A percentile compares a stretch with the other conserved stretches of the same genome.
Evolutionary conservation across 441 rosid species (phyloP).

Genomic region (Jatropha podagrica): DNA sequence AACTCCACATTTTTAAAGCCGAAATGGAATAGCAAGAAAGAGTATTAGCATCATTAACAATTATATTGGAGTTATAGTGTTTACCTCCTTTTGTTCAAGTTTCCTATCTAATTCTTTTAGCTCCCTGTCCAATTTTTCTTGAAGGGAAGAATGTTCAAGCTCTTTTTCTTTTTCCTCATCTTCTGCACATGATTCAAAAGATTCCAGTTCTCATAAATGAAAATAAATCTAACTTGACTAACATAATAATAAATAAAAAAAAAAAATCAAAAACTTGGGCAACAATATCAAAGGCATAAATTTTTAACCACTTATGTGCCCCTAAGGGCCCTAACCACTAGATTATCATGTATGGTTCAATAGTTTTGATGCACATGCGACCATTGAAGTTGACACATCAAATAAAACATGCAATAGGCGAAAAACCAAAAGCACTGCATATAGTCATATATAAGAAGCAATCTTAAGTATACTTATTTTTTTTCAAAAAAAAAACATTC

Average conservation of each 20-base stretch:
- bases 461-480: neutral
- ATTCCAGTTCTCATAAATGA: neutral
- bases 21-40: neutral
- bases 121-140: slow-evolving; percentile 83
- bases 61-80: neutral
- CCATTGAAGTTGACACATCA: neutral
- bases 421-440: neutral
- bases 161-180: slow-evolving; percentile 82
- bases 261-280: neutral
- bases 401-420: neutral
- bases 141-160: slow-evolving; percentile 84
- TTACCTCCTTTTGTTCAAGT: slow-evolving; percentile 94
- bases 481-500: neutral
- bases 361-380: neutral
- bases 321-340: neutral
- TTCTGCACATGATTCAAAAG: slow-evolving; percentile 43
- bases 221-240: neutral
- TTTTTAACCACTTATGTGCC: neutral
- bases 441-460: neutral
- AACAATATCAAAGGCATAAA: neutral
- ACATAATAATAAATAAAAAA: neutral
- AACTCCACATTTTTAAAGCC: neutral
- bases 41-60: neutral
- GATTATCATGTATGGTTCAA: neutral
- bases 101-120: slow-evolving; percentile 83